Conservation (phyloP, 1,139 yeast species). For the Pneumocystis murina region DNA sequence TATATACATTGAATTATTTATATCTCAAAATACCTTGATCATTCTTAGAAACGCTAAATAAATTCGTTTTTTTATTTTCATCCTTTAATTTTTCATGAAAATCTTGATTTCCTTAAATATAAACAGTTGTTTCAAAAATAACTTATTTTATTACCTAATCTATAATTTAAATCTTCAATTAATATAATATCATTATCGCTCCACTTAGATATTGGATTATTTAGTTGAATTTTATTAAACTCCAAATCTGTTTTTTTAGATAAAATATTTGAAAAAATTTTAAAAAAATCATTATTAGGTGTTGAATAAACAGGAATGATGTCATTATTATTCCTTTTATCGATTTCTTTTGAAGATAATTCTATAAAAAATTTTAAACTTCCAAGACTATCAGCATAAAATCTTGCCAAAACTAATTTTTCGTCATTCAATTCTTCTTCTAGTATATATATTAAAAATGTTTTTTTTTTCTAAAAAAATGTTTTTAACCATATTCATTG, state of each 20-base stretch:
- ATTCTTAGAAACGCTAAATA: background rate
- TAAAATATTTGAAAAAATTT: background rate
- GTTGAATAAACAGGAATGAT: background rate
- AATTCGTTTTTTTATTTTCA: background rate
- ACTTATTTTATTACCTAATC: background rate
- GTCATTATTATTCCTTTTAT: background rate
- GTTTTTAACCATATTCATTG: slow-evolving; percentile 22
- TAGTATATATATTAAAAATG: background rate
- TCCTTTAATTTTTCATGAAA: background rate
- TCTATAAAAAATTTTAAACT: slow-evolving; percentile 4
- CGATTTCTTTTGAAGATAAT: background rate
- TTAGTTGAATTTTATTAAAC: background rate
- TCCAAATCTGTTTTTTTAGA: background rate
- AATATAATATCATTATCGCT: background rate
- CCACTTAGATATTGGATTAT: background rate
- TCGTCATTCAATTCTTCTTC: slow-evolving; percentile 46
- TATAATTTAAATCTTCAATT: background rate
- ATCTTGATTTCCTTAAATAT: background rate
- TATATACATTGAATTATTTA: background rate
- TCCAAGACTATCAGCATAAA: slow-evolving; percentile 2
- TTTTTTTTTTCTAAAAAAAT: background rate
- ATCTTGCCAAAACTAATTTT: slow-evolving; percentile 31
- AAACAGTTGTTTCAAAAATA: background rate
- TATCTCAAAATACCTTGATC: background rate
- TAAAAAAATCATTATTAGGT: background rate